These are phyloP conservation scores for Climacium dendroides DNA, from an alignment of 225 moss, liverwort and hornwort species.

Conservation along the genomic window DNA sequence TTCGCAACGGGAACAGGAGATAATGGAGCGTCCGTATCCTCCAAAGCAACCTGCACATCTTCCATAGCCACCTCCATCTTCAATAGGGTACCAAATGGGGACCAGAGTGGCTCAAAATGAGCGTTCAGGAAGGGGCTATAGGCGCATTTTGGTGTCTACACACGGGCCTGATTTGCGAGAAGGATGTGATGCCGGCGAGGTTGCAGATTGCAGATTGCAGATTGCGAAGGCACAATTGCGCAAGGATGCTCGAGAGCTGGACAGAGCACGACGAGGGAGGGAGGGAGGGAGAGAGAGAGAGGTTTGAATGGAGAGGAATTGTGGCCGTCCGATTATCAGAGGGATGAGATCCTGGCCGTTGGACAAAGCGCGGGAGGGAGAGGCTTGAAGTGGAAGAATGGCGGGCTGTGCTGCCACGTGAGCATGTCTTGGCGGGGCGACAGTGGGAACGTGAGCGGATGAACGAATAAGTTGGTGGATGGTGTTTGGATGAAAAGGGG, in stretches of 20 bases:
- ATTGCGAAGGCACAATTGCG: neutral
- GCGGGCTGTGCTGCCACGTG: constrained; percentile 4
- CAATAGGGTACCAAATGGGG: neutral
- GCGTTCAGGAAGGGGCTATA: neutral
- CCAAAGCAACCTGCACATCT: neutral
- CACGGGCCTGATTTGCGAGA: neutral
- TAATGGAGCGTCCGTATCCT: neutral
- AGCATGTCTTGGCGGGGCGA: neutral
- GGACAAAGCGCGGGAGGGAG: constrained; percentile 1
- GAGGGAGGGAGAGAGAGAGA: neutral
- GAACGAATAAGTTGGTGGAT: neutral
- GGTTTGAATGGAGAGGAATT: neutral
- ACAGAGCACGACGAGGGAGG: neutral
- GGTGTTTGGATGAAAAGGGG: neutral
- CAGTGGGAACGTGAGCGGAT: neutral
- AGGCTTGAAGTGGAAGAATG: constrained; percentile 1
- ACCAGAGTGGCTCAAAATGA: neutral
- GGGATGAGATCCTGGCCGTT: neutral
- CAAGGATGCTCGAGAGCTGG: neutral
- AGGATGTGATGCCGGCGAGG: neutral
- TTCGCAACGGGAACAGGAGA: neutral
- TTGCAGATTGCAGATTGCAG: neutral
- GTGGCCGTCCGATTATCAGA: neutral
- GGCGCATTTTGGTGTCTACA: neutral
- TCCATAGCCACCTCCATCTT: neutral